Conservation (phyloP, 768 basidiomycete species). For the Leccinellum albellum region DNA sequence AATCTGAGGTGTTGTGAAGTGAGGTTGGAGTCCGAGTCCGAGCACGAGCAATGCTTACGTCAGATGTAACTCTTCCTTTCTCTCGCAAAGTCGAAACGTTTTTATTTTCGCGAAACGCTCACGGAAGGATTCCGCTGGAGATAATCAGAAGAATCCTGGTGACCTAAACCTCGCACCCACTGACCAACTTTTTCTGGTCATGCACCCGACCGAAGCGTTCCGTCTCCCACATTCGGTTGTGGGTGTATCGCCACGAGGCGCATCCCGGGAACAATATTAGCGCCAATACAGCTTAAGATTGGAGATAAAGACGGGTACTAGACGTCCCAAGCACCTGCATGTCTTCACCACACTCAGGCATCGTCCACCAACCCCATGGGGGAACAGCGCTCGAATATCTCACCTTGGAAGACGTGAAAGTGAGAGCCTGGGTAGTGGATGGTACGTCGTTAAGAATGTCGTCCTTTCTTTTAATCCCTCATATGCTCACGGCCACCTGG, state of each 20-base stretch:
- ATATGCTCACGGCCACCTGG: neutral
- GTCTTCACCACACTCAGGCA: constrained; percentile 23
- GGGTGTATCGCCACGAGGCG: constrained; percentile 1
- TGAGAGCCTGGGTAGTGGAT: constrained; percentile 42
- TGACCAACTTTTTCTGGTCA: neutral
- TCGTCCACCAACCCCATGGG: constrained; percentile 30
- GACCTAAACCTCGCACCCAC: neutral
- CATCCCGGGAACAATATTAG: neutral
- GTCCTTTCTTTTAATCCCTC: neutral
- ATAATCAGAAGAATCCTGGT: constrained; percentile 1
- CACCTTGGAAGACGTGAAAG: constrained; percentile 39
- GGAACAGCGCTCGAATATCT: constrained; percentile 29
- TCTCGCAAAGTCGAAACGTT: neutral
- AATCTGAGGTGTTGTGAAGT: too few species aligned
- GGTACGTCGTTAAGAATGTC: constrained; percentile 27
- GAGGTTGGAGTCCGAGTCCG: too few species aligned
- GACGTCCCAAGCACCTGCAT: constrained; percentile 5
- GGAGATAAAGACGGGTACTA: constrained; percentile 11
- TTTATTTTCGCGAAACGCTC: neutral
- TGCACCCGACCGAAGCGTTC: neutral
- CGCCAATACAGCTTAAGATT: constrained; percentile 6
- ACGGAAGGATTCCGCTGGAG: constrained; percentile 6
- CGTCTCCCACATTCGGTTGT: constrained; percentile 4
- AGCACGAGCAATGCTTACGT: neutral
- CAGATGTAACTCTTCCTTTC: neutral